Evolutionary conservation across 768 basidiomycete species (phyloP).

Genomic region (Erythrobasidium yunnanense): DNA sequence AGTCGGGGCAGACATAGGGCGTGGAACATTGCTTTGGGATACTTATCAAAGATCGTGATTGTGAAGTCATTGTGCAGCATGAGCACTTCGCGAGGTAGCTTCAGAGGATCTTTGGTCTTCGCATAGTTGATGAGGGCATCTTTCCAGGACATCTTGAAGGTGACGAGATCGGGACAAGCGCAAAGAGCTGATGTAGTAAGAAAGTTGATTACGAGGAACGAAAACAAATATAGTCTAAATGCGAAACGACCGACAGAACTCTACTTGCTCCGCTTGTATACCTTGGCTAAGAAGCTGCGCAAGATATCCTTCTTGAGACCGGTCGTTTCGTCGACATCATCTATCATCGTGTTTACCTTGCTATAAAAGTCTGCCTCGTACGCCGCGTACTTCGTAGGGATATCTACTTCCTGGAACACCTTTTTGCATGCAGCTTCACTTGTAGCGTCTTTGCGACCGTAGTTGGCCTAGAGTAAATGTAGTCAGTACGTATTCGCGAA

Average conservation of each 20-base stretch:
- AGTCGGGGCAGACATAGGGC: constrained; percentile 8
- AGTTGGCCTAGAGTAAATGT: constrained; percentile 49
- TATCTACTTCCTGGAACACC: constrained; percentile 57
- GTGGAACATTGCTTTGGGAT: constrained; percentile 17
- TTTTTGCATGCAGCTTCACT: constrained; percentile 56
- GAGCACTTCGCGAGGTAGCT: not conserved
- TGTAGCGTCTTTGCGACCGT: constrained; percentile 53
- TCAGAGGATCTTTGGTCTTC: not conserved
- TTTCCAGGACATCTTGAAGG: constrained; percentile 31
- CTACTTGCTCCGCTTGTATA: constrained; percentile 43
- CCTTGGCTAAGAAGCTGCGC: constrained; percentile 75
- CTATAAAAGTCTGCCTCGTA: constrained; percentile 71
- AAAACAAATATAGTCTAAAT: not conserved
- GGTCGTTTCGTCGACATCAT: constrained; percentile 42
- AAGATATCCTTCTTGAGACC: constrained; percentile 60
- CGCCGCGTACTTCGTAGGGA: constrained; percentile 53
- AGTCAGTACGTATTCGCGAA: not conserved
- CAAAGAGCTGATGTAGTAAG: too few species aligned
- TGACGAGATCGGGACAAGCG: too few species aligned
- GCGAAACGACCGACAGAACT: not conserved
- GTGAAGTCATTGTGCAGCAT: constrained; percentile 12
- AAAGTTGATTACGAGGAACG: not conserved
- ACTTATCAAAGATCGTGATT: constrained; percentile 27
- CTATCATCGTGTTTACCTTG: constrained; percentile 59
- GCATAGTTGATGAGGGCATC: constrained; percentile 26